These are phyloP conservation scores for Colletotrichum australisinense DNA, from an alignment of 2,329 filamentous ascomycete species.

Conservation along the genomic window DNA sequence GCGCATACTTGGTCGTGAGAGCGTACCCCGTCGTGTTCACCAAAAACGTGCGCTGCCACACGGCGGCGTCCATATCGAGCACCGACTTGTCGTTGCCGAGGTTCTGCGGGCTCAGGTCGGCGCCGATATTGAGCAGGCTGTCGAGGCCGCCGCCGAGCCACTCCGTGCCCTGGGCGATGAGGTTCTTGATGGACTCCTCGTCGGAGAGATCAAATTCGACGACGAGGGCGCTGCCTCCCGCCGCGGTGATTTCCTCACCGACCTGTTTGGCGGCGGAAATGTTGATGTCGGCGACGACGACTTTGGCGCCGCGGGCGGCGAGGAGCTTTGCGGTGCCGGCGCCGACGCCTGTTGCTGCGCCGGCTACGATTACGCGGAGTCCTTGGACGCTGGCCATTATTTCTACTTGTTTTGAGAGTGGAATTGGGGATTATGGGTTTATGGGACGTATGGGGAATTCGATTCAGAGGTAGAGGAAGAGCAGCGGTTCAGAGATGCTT, in stretches of 20 bases:
- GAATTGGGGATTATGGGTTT: no score
- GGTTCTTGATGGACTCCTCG: conserved; percentile 6
- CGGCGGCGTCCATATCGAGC: conserved; percentile 7
- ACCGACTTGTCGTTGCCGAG: conserved; percentile 8
- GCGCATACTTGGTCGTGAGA: conserved; percentile 17
- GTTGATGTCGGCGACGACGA: conserved; percentile 16
- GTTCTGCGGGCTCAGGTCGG: conserved; percentile 8
- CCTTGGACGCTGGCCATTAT: conserved; percentile 12
- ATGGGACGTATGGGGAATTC: background rate
- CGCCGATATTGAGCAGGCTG: conserved; percentile 20
- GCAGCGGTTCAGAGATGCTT: no score
- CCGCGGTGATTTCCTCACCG: background rate
- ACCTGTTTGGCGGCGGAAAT: conserved; percentile 13
- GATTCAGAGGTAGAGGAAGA: no score
- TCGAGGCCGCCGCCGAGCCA: conserved; percentile 15
- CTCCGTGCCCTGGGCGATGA: conserved; percentile 7
- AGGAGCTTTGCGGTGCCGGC: conserved; percentile 17
- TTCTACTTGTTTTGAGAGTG: no score
- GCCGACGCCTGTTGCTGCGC: conserved; percentile 12
- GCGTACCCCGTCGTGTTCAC: conserved; percentile 20
- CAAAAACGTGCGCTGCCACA: conserved; percentile 15
- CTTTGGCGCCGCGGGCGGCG: conserved; percentile 13
- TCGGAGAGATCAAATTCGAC: conserved; percentile 9
- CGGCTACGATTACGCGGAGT: conserved; percentile 14
- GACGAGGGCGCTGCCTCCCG: conserved; percentile 8